A percentile compares a stretch with the other conserved stretches of the same genome.
These are phyloP conservation scores for Fusarium sp. DNA, from an alignment of 2,329 filamentous ascomycete genomes.

Conservation along the genomic window DNA sequence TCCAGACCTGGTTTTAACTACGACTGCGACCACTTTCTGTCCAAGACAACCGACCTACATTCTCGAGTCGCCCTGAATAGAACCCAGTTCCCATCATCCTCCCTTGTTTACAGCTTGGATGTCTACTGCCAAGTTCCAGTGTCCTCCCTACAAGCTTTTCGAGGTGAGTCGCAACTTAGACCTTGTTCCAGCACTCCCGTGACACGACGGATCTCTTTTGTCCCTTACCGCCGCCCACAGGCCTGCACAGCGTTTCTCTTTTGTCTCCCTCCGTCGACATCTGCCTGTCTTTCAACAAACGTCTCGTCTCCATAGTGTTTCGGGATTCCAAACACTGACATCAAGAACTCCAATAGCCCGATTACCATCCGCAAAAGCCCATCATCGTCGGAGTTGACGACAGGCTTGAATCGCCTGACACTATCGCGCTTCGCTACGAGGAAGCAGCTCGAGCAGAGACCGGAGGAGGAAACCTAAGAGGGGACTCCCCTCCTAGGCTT, in stretches of 20 bases:
- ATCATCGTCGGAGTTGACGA: constrained; percentile 67
- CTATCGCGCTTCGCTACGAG: constrained; percentile 67
- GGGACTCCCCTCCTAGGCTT: constrained; percentile 64
- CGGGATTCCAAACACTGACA: constrained; percentile 45
- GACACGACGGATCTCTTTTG: constrained; percentile 37
- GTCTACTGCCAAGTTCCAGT: constrained; percentile 68
- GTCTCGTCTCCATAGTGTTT: constrained; percentile 32
- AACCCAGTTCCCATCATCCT: constrained; percentile 51
- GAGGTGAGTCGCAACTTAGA: constrained; percentile 63
- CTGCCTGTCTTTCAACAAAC: constrained; percentile 29
- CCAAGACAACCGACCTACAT: constrained; percentile 55
- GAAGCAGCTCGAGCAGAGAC: constrained; percentile 64
- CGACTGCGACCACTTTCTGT: constrained; percentile 46
- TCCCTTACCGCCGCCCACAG: constrained; percentile 25
- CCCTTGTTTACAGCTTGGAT: constrained; percentile 61
- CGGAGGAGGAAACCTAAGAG: constrained; percentile 64
- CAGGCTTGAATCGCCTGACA: constrained; percentile 67
- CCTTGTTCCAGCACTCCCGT: constrained; percentile 48
- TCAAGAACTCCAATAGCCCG: constrained; percentile 55
- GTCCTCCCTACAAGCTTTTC: constrained; percentile 67
- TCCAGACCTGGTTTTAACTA: constrained; percentile 54
- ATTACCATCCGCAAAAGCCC: constrained; percentile 64
- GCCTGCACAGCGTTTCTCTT: constrained; percentile 27
- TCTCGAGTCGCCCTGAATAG: constrained; percentile 47
- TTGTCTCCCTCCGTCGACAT: constrained; percentile 16